Evolutionary conservation across 371 early-diverging fungal genomes (phyloP).

Genomic region (Mortierella sp.): DNA sequence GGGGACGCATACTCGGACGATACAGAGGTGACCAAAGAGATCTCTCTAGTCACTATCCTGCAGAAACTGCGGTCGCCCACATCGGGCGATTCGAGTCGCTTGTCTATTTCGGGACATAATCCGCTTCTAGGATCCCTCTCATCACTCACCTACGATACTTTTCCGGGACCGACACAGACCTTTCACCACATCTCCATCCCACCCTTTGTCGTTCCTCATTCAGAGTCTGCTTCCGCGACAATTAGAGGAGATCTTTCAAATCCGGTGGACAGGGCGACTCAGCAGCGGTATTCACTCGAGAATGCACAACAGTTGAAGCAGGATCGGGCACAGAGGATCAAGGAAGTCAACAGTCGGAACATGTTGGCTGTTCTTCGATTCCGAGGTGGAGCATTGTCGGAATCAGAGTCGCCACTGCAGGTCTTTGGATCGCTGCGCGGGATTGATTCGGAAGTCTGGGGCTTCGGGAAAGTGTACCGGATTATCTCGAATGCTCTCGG

Average conservation of each 20-base stretch:
- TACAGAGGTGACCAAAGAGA: slow-evolving; percentile 1
- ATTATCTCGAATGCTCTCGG: slow-evolving; percentile 47
- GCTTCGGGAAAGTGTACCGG: slow-evolving; percentile 44
- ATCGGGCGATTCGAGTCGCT: background rate
- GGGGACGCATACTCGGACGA: slow-evolving; percentile 10
- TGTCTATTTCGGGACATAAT: background rate
- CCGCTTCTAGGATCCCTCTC: slow-evolving; percentile 14
- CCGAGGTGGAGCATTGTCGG: slow-evolving; percentile 26
- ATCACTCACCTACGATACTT: slow-evolving; percentile 28
- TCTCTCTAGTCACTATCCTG: slow-evolving; percentile 26
- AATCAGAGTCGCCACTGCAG: background rate
- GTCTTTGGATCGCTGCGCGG: slow-evolving; percentile 42
- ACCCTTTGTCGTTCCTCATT: slow-evolving; percentile 18
- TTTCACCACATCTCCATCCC: slow-evolving; percentile 54
- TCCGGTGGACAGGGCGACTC: background rate
- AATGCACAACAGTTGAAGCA: slow-evolving; percentile 37
- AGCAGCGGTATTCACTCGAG: slow-evolving; percentile 18
- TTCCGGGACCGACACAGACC: slow-evolving; percentile 44
- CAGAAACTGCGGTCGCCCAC: slow-evolving; percentile 35
- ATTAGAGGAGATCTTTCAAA: background rate
- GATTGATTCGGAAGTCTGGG: slow-evolving; percentile 60
- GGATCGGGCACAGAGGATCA: slow-evolving; percentile 58
- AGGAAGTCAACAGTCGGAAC: slow-evolving; percentile 64
- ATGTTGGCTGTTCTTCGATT: slow-evolving; percentile 47
- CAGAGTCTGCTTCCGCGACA: background rate